Base-by-base conservation (phyloP, 148 eudicot genomes). In the Camellia sinensis region DNA sequence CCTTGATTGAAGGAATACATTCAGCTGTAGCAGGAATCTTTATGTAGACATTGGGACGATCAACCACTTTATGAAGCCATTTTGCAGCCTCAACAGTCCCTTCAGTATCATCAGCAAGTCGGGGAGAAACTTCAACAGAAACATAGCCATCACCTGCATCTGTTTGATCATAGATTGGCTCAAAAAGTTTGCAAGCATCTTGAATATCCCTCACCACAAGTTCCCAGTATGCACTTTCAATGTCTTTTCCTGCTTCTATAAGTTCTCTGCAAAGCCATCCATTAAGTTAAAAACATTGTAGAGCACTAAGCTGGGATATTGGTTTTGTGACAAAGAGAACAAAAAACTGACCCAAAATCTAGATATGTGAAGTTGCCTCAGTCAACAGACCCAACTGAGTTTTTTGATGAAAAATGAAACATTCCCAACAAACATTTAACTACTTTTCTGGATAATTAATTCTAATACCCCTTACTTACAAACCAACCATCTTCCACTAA, bases 1-100 rank as follows among this genome's bases (percentile, higher is more conserved):
- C 89, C 88, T 91, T 85, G 80, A 96, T 92, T 53, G 99, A 96
- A 81, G 99, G 98, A 66, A 96, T 87, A 82, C 99, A 96, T 71
- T 90, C 88, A 73, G 97, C 99, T 45, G 99, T 96, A 45, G 99
- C 99, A 14, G 99, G 99, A 72, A 96, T 96, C 84, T 96, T 96
- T 37, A 96, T 96, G 88, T 96, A 96, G 46, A 91, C 99, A 88
- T 96, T 96, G 80, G 88, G 81, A 17, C 97, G 97, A 79, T 88
- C 80, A 71, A 96, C 99, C 64, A 86, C 85, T 78, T 87, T 85
- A 75, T 90, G 98, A 76, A 96, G 97, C 98, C 97, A 96, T 84
- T 91, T 93, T 66, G 98, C 99, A 86, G 99, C 98, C 73, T 92
- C 97, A 17, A 96, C 83, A n/a, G 99, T 93, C 53, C 94, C 96